phyloP scores from a whole-genome alignment of 495 filamentous ascomycete species.

The Glutinoglossum americanum region DNA sequence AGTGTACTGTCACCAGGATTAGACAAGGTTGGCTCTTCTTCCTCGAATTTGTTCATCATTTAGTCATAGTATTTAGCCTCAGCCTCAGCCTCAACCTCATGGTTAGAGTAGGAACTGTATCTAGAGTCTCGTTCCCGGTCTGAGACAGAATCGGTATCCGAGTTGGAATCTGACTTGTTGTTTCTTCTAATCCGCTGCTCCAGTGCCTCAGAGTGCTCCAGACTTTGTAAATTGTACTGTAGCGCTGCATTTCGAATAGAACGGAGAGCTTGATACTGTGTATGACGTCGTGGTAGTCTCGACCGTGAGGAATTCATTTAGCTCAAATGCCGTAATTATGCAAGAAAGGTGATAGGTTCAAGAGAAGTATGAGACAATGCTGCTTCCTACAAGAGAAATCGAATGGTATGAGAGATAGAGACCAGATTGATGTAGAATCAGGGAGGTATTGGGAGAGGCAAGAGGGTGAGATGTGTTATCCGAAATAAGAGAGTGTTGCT shows the following conservation, averaged over 20 bases:
- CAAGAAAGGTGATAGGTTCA: background rate
- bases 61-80: background rate
- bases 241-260: background rate
- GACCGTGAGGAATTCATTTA: background rate
- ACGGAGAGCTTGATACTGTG: background rate
- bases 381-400: background rate
- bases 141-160: background rate
- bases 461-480: too few relatives aligned
- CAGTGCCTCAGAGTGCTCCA: too few relatives aligned
- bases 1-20: background rate
- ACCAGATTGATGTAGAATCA: too few relatives aligned
- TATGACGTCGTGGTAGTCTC: background rate
- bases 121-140: background rate
- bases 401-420: background rate
- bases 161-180: background rate
- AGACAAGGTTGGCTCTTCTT: background rate
- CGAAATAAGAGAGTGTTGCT: background rate
- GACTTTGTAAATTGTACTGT: background rate
- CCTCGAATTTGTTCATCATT: background rate
- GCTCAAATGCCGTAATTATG: background rate
- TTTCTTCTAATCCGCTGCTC: background rate
- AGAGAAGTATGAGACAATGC: background rate
- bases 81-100: too few relatives aligned
- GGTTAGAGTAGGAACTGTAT: background rate
- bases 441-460: too few relatives aligned